A percentile compares a stretch with the other conserved stretches of the same genome.
Evolutionary conservation across 2,329 filamentous ascomycete genomes (phyloP).

Genomic region (Ophiostoma himal-ulmi): DNA sequence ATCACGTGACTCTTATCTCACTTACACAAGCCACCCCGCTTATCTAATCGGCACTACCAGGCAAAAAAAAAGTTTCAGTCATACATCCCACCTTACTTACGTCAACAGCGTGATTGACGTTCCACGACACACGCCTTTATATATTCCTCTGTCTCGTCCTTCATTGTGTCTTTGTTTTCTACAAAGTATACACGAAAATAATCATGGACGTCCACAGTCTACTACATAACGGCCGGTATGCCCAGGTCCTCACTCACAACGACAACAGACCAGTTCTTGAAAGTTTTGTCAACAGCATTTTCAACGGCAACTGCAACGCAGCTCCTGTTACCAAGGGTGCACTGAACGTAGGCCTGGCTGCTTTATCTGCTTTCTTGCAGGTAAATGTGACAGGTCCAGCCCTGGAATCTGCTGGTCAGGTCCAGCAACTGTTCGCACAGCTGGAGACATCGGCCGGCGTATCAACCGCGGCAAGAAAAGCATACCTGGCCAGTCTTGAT

Average conservation of each 20-base stretch:
- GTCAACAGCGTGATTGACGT: not conserved
- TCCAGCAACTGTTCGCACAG: slow-evolving; percentile 36
- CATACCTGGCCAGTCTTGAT: slow-evolving; percentile 63
- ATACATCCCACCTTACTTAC: slow-evolving; percentile 19
- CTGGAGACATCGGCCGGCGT: slow-evolving; percentile 26
- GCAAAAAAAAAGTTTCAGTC: slow-evolving; percentile 19
- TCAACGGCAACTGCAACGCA: not conserved
- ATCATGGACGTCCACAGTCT: slow-evolving; percentile 21
- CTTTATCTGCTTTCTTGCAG: slow-evolving; percentile 75
- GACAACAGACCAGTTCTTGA: slow-evolving; percentile 8
- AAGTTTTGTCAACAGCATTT: slow-evolving; percentile 19
- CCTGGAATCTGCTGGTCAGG: slow-evolving; percentile 39
- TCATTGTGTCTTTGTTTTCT: not conserved
- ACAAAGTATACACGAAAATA: not conserved
- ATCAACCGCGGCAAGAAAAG: slow-evolving; percentile 41
- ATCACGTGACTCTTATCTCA: slow-evolving; percentile 10
- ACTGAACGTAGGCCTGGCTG: slow-evolving; percentile 55
- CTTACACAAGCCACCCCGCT: slow-evolving; percentile 8
- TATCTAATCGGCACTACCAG: slow-evolving; percentile 24
- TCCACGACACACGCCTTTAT: not conserved
- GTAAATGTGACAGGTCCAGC: slow-evolving; percentile 83
- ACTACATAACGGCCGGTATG: slow-evolving; percentile 20
- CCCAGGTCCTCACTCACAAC: slow-evolving; percentile 16
- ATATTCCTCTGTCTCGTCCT: not conserved
- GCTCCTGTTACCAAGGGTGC: not conserved